Percentiles rank a stretch among this genome's conserved stretches.
Evolutionary conservation across 164 flowering plant genomes (phyloP).

Genomic region (Umbilicus rupestris): DNA sequence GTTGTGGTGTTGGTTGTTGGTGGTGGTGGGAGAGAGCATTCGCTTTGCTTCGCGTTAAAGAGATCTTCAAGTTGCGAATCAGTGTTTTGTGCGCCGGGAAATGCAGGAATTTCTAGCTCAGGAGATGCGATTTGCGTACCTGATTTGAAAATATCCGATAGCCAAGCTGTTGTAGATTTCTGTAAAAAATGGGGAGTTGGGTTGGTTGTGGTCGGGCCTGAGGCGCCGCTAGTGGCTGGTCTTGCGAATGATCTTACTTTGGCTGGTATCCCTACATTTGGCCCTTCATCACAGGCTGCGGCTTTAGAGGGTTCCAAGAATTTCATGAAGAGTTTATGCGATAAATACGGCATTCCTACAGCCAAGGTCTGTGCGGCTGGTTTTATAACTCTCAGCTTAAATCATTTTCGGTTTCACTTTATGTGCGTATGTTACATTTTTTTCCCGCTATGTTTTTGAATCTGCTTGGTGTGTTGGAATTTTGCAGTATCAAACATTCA

Average conservation of each 20-base stretch:
- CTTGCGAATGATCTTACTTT: constrained; percentile 70
- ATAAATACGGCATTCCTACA: constrained; percentile 87
- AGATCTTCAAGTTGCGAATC: constrained; percentile 72
- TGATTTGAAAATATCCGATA: constrained; percentile 59
- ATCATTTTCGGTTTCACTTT: neutral
- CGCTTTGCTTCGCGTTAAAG: constrained; percentile 83
- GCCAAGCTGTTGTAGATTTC: constrained; percentile 64
- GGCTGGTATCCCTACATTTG: constrained; percentile 84
- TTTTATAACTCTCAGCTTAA: neutral
- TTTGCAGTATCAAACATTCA: constrained; percentile 84
- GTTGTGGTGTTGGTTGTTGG: constrained; percentile 84
- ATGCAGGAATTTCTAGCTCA: constrained; percentile 82
- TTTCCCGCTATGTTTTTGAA: neutral
- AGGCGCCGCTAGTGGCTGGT: constrained; percentile 95
- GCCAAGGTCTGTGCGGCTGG: constrained; percentile 55
- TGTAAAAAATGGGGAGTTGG: constrained; percentile 70
- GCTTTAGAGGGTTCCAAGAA: constrained; percentile 96
- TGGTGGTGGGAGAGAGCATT: constrained; percentile 95
- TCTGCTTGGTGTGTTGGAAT: constrained; percentile 9
- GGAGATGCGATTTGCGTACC: constrained; percentile 82
- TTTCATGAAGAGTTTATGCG: constrained; percentile 92
- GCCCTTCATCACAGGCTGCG: constrained; percentile 95
- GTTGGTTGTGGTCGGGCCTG: constrained; percentile 88
- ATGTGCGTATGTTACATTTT: neutral
- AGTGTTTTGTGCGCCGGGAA: constrained; percentile 93